phyloP scores from a whole-genome alignment of 192 early-diverging fungal genomes.

The Umbelopsis isabellina region DNA sequence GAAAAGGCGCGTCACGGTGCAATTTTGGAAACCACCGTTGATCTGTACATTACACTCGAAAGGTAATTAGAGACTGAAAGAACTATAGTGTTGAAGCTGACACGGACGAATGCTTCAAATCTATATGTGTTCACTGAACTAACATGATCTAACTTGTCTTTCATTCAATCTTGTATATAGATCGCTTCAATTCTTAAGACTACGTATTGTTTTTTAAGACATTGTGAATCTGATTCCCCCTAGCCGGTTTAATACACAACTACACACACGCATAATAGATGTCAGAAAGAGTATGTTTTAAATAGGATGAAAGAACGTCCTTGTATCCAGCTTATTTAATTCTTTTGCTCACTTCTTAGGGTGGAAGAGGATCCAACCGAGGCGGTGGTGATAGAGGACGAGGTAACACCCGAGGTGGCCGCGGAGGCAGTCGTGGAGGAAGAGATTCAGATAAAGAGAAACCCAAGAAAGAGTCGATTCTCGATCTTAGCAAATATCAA shows the following conservation, averaged over 20 bases:
- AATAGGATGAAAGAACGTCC: too few relatives aligned
- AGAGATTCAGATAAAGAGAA: conserved; percentile 60
- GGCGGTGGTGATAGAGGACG: conserved; percentile 53
- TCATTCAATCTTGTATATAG: too few relatives aligned
- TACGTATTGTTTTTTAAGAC: too few relatives aligned
- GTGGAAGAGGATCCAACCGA: conserved; percentile 28
- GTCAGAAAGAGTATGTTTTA: conserved; percentile 15
- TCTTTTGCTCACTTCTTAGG: background rate
- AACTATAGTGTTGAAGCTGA: too few relatives aligned
- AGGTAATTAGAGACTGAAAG: too few relatives aligned
- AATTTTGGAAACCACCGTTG: background rate
- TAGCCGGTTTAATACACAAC: background rate
- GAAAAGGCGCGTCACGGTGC: conserved; percentile 20
- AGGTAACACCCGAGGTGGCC: conserved; percentile 54
- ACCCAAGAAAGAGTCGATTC: conserved; percentile 86
- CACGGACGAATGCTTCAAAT: too few relatives aligned
- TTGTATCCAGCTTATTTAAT: background rate
- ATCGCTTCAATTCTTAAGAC: too few relatives aligned
- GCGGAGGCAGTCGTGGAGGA: conserved; percentile 52
- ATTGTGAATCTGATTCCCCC: too few relatives aligned
- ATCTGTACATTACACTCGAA: too few relatives aligned
- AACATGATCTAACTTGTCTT: too few relatives aligned
- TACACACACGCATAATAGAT: background rate
- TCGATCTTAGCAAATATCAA: conserved; percentile 93
- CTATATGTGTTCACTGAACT: too few relatives aligned